Percentiles rank a stretch among this genome's conserved stretches.
Evolutionary conservation across 208 protist species (phyloP).

Genomic region (Trypanosoma platydactyli): DNA sequence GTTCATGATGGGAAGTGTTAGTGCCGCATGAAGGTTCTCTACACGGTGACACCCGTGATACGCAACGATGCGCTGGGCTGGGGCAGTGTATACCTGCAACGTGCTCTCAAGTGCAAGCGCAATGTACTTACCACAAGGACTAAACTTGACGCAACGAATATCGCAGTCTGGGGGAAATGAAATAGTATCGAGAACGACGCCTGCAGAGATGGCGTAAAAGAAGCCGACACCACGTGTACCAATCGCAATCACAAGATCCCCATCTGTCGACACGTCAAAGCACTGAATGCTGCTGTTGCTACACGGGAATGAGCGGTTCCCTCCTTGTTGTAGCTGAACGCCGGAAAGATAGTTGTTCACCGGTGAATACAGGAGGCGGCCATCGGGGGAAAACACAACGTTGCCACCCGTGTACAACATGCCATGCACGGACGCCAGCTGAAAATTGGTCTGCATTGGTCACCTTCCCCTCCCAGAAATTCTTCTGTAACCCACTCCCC

Average conservation of each 20-base stretch:
- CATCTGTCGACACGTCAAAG: slow-evolving; percentile 87
- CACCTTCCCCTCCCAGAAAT: slow-evolving; percentile 18
- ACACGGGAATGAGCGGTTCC: slow-evolving; percentile 70
- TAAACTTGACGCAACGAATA: slow-evolving; percentile 74
- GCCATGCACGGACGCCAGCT: slow-evolving; percentile 89
- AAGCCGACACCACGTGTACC: slow-evolving; percentile 83
- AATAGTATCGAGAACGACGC: slow-evolving; percentile 87
- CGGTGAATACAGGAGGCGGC: slow-evolving; percentile 79
- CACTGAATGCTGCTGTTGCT: slow-evolving; percentile 90
- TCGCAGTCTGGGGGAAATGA: slow-evolving; percentile 82
- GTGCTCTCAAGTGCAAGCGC: slow-evolving; percentile 84
- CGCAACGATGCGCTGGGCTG: slow-evolving; percentile 77
- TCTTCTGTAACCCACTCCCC: slow-evolving; percentile 2
- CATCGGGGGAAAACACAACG: slow-evolving; percentile 82
- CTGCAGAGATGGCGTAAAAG: slow-evolving; percentile 85
- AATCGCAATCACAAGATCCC: slow-evolving; percentile 76
- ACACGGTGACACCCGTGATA: slow-evolving; percentile 88
- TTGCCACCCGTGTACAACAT: slow-evolving; percentile 93
- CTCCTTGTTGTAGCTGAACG: slow-evolving; percentile 77
- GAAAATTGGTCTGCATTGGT: slow-evolving; percentile 76
- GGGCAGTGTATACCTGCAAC: slow-evolving; percentile 86
- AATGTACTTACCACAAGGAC: slow-evolving; percentile 88
- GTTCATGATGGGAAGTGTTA: slow-evolving; percentile 75
- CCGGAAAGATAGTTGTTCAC: slow-evolving; percentile 88
- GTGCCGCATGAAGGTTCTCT: slow-evolving; percentile 80